These are phyloP conservation scores for Cerioporus squamosus DNA, from an alignment of 1,284 basidiomycete genomes.

Conservation along the genomic window DNA sequence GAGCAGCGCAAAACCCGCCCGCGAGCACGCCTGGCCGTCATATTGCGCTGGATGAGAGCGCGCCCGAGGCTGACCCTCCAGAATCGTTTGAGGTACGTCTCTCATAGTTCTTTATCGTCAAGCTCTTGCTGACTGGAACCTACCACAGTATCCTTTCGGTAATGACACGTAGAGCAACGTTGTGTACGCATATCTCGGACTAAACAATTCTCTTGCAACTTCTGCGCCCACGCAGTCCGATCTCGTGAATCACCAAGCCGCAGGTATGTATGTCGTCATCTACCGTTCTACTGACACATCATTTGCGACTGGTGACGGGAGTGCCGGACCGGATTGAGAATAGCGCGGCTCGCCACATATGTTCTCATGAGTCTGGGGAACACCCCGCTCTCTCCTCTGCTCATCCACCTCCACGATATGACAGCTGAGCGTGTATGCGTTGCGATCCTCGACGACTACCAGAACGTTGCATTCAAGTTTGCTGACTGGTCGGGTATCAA, in stretches of 20 bases:
- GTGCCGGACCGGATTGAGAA: conserved; percentile 6
- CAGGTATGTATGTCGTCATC: conserved; percentile 16
- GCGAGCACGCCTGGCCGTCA: conserved; percentile 40
- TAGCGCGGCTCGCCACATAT: conserved; percentile 7
- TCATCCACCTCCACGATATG: conserved; percentile 20
- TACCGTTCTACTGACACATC: conserved; percentile 7
- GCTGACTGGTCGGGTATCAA: conserved; percentile 56
- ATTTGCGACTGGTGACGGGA: background rate
- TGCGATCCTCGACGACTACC: conserved; percentile 70
- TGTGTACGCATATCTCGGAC: conserved; percentile 24
- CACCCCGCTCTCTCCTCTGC: background rate
- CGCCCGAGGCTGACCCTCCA: conserved; percentile 80
- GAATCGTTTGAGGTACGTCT: conserved; percentile 76
- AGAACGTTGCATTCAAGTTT: conserved; percentile 50
- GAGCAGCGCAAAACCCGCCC: conserved; percentile 16
- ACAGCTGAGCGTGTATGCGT: conserved; percentile 35
- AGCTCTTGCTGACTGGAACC: conserved; percentile 22
- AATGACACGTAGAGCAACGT: conserved; percentile 51
- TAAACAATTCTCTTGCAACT: conserved; percentile 18
- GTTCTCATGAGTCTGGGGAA: background rate
- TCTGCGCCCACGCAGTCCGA: background rate
- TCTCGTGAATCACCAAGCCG: background rate
- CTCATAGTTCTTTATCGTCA: background rate
- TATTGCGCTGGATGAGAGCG: conserved; percentile 71
- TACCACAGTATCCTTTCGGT: conserved; percentile 63